Conservation (phyloP, 805 yeast genomes). For the Kuraishia capsulata region DNA sequence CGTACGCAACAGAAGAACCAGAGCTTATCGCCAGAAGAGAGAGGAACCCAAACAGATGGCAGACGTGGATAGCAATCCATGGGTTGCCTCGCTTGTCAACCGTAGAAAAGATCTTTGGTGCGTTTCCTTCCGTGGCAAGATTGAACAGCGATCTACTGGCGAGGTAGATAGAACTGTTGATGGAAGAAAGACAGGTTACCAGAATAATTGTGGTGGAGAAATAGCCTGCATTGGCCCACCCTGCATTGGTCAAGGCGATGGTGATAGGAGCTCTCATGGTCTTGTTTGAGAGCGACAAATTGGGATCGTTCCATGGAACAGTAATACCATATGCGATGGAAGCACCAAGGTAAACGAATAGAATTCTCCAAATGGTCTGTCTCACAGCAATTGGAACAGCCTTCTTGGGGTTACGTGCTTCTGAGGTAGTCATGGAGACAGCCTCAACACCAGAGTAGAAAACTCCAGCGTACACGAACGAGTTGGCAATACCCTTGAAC, state of each 20-base stretch:
- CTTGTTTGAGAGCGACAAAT: conserved; percentile 24
- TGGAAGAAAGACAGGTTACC: conserved; percentile 57
- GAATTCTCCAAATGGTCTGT: conserved; percentile 45
- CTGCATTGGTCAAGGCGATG: conserved; percentile 38
- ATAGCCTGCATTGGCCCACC: conserved; percentile 43
- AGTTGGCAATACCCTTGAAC: conserved; percentile 44
- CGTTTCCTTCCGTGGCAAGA: conserved; percentile 51
- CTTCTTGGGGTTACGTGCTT: conserved; percentile 40
- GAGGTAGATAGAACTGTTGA: conserved; percentile 60
- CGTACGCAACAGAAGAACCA: conserved; percentile 53
- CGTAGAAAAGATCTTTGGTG: conserved; percentile 44
- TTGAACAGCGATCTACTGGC: conserved; percentile 61
- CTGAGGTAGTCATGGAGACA: conserved; percentile 48
- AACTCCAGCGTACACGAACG: conserved; percentile 49
- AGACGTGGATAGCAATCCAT: conserved; percentile 43
- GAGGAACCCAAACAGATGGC: conserved; percentile 45
- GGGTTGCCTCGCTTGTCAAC: conserved; percentile 59
- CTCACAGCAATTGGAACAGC: conserved; percentile 47
- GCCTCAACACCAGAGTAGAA: conserved; percentile 50
- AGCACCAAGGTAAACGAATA: conserved; percentile 42
- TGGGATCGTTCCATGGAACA: conserved; percentile 46
- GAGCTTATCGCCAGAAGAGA: conserved; percentile 48
- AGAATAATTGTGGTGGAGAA: conserved; percentile 55
- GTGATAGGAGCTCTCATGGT: conserved; percentile 41
- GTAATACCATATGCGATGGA: conserved; percentile 51